Conservation (phyloP, 1,139 yeast genomes). For the Blastobotrys malaysiensis region DNA sequence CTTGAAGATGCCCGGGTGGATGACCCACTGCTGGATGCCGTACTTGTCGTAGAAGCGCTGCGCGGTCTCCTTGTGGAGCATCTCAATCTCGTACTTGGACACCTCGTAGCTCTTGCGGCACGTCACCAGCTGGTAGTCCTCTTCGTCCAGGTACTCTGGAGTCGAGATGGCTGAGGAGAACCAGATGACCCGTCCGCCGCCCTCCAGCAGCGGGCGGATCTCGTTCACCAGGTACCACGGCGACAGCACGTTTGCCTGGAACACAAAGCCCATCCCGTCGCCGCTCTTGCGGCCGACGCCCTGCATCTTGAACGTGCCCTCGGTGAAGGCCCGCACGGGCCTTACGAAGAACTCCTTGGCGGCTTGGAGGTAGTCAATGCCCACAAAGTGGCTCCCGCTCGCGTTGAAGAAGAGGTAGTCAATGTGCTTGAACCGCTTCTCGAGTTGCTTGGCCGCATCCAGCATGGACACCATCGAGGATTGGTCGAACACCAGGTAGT, state of each 20-base stretch:
- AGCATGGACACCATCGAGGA: constrained; percentile 84
- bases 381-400: constrained; percentile 80
- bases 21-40: constrained; percentile 65
- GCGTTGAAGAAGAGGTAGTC: constrained; percentile 84
- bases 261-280: constrained; percentile 73
- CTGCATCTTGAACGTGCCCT: constrained; percentile 73
- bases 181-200: constrained; percentile 70
- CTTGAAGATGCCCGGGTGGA: constrained; percentile 92
- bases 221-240: constrained; percentile 79
- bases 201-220: constrained; percentile 46
- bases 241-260: constrained; percentile 93
- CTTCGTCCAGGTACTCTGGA: constrained; percentile 60
- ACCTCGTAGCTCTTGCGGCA: constrained; percentile 80
- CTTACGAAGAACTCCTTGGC: constrained; percentile 51
- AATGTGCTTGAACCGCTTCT: constrained; percentile 54
- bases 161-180: constrained; percentile 76
- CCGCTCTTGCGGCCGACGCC: constrained; percentile 67
- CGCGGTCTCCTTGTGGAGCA: constrained; percentile 70
- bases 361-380: constrained; percentile 83
- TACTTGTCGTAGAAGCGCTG: constrained; percentile 40
- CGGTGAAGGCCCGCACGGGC: constrained; percentile 76
- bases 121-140: constrained; percentile 67
- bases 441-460: constrained; percentile 66
- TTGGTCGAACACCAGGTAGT: constrained; percentile 80
- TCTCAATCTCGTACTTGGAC: constrained; percentile 81